These are phyloP conservation scores for Populus pruinosa DNA, from an alignment of 345 rosid genomes.

Conservation along the genomic window DNA sequence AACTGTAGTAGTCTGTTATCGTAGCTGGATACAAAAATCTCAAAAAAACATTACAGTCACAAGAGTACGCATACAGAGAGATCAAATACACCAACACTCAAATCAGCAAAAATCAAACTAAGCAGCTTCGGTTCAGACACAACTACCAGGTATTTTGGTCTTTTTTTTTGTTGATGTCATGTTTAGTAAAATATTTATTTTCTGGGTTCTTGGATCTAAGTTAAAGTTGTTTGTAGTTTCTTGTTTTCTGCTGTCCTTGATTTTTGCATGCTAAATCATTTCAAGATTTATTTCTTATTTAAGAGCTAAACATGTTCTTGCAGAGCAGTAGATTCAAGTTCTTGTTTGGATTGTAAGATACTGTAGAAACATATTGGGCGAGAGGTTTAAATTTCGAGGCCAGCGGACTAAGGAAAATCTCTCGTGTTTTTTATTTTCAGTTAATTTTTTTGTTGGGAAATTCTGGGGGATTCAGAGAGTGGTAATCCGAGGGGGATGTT, in stretches of 20 bases:
- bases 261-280: background rate
- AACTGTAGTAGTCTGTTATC: no score
- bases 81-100: background rate
- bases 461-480: conserved; percentile 11
- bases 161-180: background rate
- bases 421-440: background rate
- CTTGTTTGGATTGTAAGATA: background rate
- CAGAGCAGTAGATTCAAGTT: conserved; percentile 7
- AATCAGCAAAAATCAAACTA: background rate
- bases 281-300: background rate
- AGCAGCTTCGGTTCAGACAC: background rate
- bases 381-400: background rate
- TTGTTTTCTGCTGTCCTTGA: background rate
- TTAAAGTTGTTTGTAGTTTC: background rate
- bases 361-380: background rate
- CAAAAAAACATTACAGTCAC: background rate
- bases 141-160: background rate
- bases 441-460: background rate
- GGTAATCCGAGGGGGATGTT: conserved; percentile 28
- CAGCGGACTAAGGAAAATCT: background rate
- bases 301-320: background rate
- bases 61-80: no score
- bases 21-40: background rate
- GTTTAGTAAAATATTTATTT: background rate
- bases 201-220: background rate